Percentiles rank a stretch among this genome's conserved stretches.
These are phyloP conservation scores for Komagataella populi DNA, from an alignment of 805 yeast species.

Conservation along the genomic window DNA sequence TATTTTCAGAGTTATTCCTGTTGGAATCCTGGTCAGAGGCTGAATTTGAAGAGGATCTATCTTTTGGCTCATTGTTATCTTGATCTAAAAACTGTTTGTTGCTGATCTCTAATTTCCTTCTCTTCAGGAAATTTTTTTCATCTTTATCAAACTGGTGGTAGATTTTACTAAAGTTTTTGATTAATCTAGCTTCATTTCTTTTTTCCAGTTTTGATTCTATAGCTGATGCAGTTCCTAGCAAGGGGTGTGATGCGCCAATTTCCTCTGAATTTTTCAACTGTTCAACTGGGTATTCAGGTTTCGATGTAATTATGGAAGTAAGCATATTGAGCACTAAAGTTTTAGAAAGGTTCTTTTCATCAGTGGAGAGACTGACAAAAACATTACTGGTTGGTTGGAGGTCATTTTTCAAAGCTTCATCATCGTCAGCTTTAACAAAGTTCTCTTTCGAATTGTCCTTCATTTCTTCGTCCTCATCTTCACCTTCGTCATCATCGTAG, in stretches of 20 bases:
- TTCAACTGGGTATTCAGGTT: slow-evolving; percentile 14
- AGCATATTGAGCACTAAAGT: slow-evolving; percentile 7
- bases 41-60: slow-evolving; percentile 4
- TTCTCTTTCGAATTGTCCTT: slow-evolving; percentile 4
- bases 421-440: slow-evolving; percentile 5
- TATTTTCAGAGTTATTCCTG: slow-evolving; percentile 8
- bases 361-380: neutral
- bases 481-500: slow-evolving; percentile 18
- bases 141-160: slow-evolving; percentile 72
- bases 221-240: slow-evolving; percentile 20
- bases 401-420: slow-evolving; percentile 6
- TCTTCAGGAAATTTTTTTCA: slow-evolving; percentile 57
- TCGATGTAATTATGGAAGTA: slow-evolving; percentile 9
- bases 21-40: slow-evolving; percentile 5
- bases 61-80: slow-evolving; percentile 12
- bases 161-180: slow-evolving; percentile 55
- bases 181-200: slow-evolving; percentile 22
- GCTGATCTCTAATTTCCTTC: slow-evolving; percentile 67
- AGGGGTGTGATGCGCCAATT: slow-evolving; percentile 14
- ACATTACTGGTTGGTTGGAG: neutral
- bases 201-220: slow-evolving; percentile 27
- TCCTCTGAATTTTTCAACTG: slow-evolving; percentile 14
- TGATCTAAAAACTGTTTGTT: slow-evolving; percentile 49
- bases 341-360: neutral
- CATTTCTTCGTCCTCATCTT: slow-evolving; percentile 7